Evolutionary conservation across 805 yeast genomes (phyloP), one percentile per base, ranked within the genome.

Genomic region (Candida argentea): DNA sequence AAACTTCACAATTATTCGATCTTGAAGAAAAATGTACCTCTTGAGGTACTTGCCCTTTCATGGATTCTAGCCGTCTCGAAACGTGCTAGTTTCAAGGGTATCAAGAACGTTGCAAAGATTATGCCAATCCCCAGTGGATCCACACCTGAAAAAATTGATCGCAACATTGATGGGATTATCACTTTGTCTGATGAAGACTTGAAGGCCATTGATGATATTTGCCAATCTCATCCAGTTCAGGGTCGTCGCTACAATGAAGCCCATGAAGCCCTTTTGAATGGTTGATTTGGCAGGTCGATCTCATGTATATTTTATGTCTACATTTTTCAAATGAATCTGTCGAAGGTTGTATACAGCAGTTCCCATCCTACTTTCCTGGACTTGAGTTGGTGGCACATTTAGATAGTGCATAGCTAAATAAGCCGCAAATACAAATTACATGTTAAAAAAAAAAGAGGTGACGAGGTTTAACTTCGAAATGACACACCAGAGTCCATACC

Each of bases 81-180:
- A 74, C 53, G 74, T 31, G 55, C 66, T 30, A 63, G 68, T 29
- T 61, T 48, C 40, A 49, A 58, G 6, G 71, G 68, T 2, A 38
- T 57, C 20, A 30, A 39, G 14, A 56, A 58, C 28, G 64, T 58
- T 30, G 70, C 86, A 15, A 61, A 55, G 33, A 63, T 83, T 24
- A 45, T 86, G 25, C 93, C 95, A 19, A 80, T 86, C 48, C 95
- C 95, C 13, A 77, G 87, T 29, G 76, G 83, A 3, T 67, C 85
- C 5, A 68, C 76, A 21, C 49, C 56, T 3, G 58, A 51, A 7
- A 75, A 83, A 48, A 72, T 79, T 11, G 60, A 63, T 26, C 80
- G 73, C 46, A 86, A 84, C 54, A 59, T 70, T 38, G 50, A 44
- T 7, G 53, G 60, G 14, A 50, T 49, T 27, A 40, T 69, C 26